Evolutionary conservation across 139 green algal genomes (phyloP), one percentile per base, ranked within the genome.

Genomic region (Chlorella sorokiniana): DNA sequence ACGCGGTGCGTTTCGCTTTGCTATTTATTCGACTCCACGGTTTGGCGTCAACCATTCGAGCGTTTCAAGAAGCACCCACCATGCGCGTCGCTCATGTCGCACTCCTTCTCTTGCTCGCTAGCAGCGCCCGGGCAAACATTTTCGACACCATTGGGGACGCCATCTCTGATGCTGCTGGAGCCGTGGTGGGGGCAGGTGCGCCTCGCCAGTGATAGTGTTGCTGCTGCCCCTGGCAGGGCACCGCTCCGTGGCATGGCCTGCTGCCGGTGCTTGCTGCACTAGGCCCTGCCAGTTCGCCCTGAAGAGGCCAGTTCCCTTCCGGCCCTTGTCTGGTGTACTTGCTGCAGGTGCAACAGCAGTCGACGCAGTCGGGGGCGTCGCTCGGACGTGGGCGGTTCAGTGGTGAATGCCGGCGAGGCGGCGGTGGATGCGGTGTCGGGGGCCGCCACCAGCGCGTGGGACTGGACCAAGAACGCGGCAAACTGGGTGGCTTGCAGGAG

Each of bases 401-500:
- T 59, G 48, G 14, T 25, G 16, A 59, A 59, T 59, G 48, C 48
- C 48, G 48, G 48, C 11, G 48, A 59, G 16, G 16, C 48, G 48
- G 48, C 48, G 14, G 11, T 59, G 48, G 48, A 59, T 16, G 16
- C 11, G 48, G 48, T 11, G 14, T 11, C 11, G 48, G 48, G 16
- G 14, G 48, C 16, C 48, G 48, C 48, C 11, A 25, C 48, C 48
- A 59, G 14, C 48, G 48, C 16, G 48, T 56, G 48, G 48, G 16
- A 56, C 48, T 56, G 48, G 48, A 56, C 48, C 16, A 11, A 56
- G 48, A 56, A 56, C 48, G 11, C 56, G 29, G 70, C 70, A 6
- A 3, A 77, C 44, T 77, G 70, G 44, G 70, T n/a, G 22, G 27
- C 56, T 31, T 72, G 65, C 65, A 72, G 51, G 65, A 37, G 35